Conservation (phyloP, 257 asterid species). For the Lithospermum erythrorhizon region DNA sequence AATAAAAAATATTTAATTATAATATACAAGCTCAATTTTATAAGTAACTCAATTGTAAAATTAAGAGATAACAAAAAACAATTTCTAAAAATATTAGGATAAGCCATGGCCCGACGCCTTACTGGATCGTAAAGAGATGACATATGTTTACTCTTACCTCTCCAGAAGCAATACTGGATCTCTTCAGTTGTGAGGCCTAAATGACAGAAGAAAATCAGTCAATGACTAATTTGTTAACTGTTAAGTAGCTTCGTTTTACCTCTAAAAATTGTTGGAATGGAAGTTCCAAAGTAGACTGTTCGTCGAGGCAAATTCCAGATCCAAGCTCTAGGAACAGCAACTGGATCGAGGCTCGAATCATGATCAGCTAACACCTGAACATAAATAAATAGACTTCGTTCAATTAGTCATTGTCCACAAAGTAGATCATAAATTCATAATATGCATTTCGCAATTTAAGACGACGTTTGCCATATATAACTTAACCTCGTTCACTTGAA, state of each 20-base stretch:
- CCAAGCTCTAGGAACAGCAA: constrained; percentile 15
- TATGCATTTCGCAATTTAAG: background rate
- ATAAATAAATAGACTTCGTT: constrained; percentile 7
- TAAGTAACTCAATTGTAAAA: too few relatives aligned
- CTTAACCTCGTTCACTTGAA: constrained; percentile 95
- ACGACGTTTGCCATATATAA: constrained; percentile 3
- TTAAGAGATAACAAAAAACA: too few relatives aligned
- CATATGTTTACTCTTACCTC: constrained; percentile 10
- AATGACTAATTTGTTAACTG: background rate
- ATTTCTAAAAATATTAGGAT: too few relatives aligned
- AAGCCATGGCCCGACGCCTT: too few relatives aligned
- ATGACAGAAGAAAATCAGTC: background rate
- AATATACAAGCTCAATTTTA: too few relatives aligned
- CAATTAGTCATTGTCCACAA: background rate
- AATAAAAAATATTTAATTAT: too few relatives aligned
- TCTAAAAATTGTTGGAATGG: constrained; percentile 19
- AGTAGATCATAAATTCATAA: background rate
- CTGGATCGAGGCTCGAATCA: constrained; percentile 20
- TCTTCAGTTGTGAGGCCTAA: constrained; percentile 20
- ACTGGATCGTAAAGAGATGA: too few relatives aligned
- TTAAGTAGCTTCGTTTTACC: constrained; percentile 14
- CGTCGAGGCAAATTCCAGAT: constrained; percentile 13
- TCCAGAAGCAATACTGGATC: constrained; percentile 19
- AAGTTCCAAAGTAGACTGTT: constrained; percentile 21
- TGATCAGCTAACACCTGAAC: constrained; percentile 34